Evolutionary conservation across 2,329 filamentous ascomycete genomes (phyloP), one percentile per base, ranked within the genome.

Genomic region (Aureobasidium lini): DNA sequence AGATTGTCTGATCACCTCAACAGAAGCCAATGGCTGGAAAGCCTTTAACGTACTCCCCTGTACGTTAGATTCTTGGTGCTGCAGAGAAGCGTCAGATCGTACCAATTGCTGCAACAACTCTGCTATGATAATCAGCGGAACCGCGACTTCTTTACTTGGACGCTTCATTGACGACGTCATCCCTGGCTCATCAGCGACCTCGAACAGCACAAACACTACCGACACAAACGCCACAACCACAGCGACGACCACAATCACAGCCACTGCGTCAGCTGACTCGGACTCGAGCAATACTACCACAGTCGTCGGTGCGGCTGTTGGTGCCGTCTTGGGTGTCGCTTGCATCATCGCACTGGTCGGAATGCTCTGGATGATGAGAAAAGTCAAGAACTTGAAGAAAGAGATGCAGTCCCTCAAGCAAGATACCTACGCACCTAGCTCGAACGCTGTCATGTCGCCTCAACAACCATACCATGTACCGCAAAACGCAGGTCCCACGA

Each of bases 231-330:
- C 43, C 8, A 57, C 37, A 16, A n/a, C 54, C 13, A 57, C 54
- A n/a, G 56, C 34, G 16, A 58, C 56, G 9, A 18, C 56, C 18
- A 58, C 56, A 10, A 31, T 43, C 56, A 48, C 56, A n/a, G 43
- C 56, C 23, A 48, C 56, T n/a, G 15, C 56, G 6, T 54, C 49
- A 6, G 9, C 7, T 18, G 11, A n/a, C 6, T 23, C 53, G 7
- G 13, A 32, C 6, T 34, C 46, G 4, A 36, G 7, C 23, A 37
- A 57, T 16, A 48, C 42, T n/a, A 44, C 52, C 9, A 43, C 42
- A 1, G 50, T 60, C 3, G 59, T 60, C 1, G 59, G 59, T 29
- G 59, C 52, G n/a, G 48, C 52, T 13, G 59, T 60, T 2, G 59
- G 59, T 2, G 44, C 50, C 11, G 52, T 48, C 10, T 43, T 60